Conservation (phyloP, 2,329 filamentous ascomycete genomes). For the Aureobasidium pullulans region DNA sequence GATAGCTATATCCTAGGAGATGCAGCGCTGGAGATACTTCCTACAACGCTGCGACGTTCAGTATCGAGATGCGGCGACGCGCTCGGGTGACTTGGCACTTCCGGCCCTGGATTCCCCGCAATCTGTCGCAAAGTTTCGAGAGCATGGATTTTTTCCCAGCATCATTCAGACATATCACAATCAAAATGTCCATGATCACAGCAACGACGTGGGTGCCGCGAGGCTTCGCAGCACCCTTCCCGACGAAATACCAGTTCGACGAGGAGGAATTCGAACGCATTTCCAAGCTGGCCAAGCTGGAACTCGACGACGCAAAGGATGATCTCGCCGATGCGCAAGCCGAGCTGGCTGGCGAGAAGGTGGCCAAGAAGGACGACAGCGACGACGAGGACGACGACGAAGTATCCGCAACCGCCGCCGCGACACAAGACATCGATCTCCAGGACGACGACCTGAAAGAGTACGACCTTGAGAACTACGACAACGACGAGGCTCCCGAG, state of each 20-base stretch:
- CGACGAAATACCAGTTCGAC: conserved; percentile 43
- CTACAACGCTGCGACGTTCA: background rate
- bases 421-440: conserved; percentile 13
- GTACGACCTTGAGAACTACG: conserved; percentile 94
- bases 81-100: background rate
- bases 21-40: no score
- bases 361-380: conserved; percentile 25
- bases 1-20: no score
- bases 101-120: background rate
- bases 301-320: conserved; percentile 86
- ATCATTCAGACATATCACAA: background rate
- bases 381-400: conserved; percentile 56
- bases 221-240: conserved; percentile 43
- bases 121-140: background rate
- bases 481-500: conserved; percentile 65
- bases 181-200: conserved; percentile 49
- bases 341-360: conserved; percentile 24
- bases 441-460: conserved; percentile 84
- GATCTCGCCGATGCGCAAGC: conserved; percentile 64
- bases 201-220: conserved; percentile 47
- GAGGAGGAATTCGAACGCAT: conserved; percentile 46
- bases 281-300: conserved; percentile 46
- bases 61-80: background rate
- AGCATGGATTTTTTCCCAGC: background rate
- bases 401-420: conserved; percentile 18